Conservation (phyloP, 2,329 filamentous ascomycete genomes). For the Periconia sp. region DNA sequence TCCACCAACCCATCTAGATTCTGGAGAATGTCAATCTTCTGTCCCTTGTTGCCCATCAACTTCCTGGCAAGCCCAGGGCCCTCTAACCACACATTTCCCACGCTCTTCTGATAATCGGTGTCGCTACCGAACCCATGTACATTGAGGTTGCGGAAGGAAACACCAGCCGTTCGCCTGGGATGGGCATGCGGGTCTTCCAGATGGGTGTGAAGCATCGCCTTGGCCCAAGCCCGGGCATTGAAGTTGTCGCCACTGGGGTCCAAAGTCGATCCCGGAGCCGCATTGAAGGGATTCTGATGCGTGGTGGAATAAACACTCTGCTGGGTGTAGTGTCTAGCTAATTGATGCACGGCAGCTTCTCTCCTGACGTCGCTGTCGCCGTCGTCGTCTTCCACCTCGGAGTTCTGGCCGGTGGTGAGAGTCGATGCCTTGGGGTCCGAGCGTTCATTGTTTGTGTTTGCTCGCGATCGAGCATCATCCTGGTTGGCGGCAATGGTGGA, state of each 20-base stretch:
- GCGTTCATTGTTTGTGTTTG: slow-evolving; percentile 20
- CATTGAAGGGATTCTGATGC: slow-evolving; percentile 46
- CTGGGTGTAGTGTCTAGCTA: slow-evolving; percentile 51
- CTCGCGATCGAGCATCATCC: slow-evolving; percentile 27
- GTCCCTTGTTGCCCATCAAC: slow-evolving; percentile 38
- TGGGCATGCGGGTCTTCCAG: slow-evolving; percentile 49
- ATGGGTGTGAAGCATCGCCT: slow-evolving; percentile 56
- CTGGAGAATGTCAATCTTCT: slow-evolving; percentile 68
- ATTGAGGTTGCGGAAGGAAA: slow-evolving; percentile 54
- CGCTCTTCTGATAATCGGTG: slow-evolving; percentile 59
- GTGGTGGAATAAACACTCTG: slow-evolving; percentile 47
- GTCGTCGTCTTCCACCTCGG: slow-evolving; percentile 15
- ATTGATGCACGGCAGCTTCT: slow-evolving; percentile 45
- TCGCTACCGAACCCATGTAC: slow-evolving; percentile 57
- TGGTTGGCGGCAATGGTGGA: slow-evolving; percentile 39
- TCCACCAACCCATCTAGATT: slow-evolving; percentile 72
- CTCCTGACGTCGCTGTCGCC: slow-evolving; percentile 30
- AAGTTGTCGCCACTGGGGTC: slow-evolving; percentile 56
- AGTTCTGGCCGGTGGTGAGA: slow-evolving; percentile 27
- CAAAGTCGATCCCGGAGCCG: slow-evolving; percentile 50
- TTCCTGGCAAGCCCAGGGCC: slow-evolving; percentile 45
- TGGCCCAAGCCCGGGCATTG: slow-evolving; percentile 56
- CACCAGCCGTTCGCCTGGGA: slow-evolving; percentile 52
- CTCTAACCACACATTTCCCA: slow-evolving; percentile 55
- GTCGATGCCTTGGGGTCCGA: slow-evolving; percentile 25